Evolutionary conservation across 768 basidiomycete genomes (phyloP).

Genomic region (Russula dissimulans): DNA sequence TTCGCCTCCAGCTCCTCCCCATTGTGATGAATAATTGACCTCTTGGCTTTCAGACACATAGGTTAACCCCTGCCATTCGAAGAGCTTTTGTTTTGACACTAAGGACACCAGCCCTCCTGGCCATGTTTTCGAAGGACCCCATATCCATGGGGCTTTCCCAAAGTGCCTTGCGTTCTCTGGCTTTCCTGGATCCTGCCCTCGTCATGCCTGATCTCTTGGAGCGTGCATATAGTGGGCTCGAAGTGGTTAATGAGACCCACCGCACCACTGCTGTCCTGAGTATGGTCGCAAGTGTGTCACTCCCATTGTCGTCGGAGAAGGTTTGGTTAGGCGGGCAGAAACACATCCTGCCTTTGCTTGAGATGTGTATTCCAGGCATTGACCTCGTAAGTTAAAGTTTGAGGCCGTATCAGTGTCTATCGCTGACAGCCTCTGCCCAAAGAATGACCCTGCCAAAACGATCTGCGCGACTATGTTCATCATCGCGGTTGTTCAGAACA

Average conservation of each 20-base stretch:
- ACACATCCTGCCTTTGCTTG: constrained; percentile 78
- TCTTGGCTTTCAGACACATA: constrained; percentile 41
- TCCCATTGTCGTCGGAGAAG: constrained; percentile 66
- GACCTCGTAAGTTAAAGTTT: constrained; percentile 51
- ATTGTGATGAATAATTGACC: neutral
- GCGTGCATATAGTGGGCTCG: constrained; percentile 84
- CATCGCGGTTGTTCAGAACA: constrained; percentile 58
- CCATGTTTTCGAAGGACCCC: constrained; percentile 86
- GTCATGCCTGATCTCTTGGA: constrained; percentile 90
- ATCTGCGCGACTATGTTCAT: constrained; percentile 76
- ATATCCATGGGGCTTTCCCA: constrained; percentile 76
- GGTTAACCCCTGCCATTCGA: constrained; percentile 74
- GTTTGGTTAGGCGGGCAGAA: constrained; percentile 83
- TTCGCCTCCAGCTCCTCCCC: constrained; percentile 27
- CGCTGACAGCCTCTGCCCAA: constrained; percentile 2
- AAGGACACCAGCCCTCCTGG: constrained; percentile 77
- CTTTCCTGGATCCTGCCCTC: constrained; percentile 70
- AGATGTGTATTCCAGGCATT: constrained; percentile 85
- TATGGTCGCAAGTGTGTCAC: constrained; percentile 67
- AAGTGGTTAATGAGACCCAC: constrained; percentile 91
- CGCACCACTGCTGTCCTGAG: constrained; percentile 86
- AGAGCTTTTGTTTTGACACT: constrained; percentile 73
- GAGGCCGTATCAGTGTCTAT: neutral
- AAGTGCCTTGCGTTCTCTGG: constrained; percentile 65
- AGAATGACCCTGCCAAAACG: constrained; percentile 80